Evolutionary conservation across 805 yeast genomes (phyloP), one percentile per base, ranked within the genome.

Genomic region (Yamadazyma paraphyllophila): DNA sequence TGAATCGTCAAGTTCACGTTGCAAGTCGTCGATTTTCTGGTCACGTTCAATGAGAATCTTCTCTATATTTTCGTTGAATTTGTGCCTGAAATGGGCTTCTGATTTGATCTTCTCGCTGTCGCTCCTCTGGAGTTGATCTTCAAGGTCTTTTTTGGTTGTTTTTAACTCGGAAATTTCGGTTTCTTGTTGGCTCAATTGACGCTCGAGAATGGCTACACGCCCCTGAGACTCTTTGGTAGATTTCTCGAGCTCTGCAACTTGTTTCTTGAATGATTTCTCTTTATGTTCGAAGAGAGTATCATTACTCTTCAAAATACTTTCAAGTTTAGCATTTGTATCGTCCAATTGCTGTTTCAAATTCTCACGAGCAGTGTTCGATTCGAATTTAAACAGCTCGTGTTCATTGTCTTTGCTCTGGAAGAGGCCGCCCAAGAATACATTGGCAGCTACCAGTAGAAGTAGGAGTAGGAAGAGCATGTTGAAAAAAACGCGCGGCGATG

Each of bases 331-430:
- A 7, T 36, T 30, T 29, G 48, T 47, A 2, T 34, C 41, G 14
- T 42, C 32, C 30, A 51, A 29, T 14, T 49, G 45, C 4, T 35
- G 14, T 17, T 41, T 40, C 20, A 52, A 8, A 2, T 33, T 31
- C 8, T 43, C 42, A 14, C 55, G 45, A 27, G 50, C 42, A 12
- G 46, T 39, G 4, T 48, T 42, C 35, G 55, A 38, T 16, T 51
- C 55, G 20, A 24, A 43, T 20, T 24, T 17, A 15, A 29, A 39
- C 37, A 26, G 38, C 31, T 39, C 29, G 15, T 13, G 36, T 26
- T 44, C 43, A 27, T 39, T 15, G 40, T 39, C 39, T 16, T 44
- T 44, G 36, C 42, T 20, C 20, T 44, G 47, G 37, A 29, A 44
- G 14, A 44, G 38, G 7, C 33, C n/a, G 27, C 26, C 35, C 11